phyloP scores from a whole-genome alignment of 345 rosid genomes.

The Lenwebbia sp. region DNA sequence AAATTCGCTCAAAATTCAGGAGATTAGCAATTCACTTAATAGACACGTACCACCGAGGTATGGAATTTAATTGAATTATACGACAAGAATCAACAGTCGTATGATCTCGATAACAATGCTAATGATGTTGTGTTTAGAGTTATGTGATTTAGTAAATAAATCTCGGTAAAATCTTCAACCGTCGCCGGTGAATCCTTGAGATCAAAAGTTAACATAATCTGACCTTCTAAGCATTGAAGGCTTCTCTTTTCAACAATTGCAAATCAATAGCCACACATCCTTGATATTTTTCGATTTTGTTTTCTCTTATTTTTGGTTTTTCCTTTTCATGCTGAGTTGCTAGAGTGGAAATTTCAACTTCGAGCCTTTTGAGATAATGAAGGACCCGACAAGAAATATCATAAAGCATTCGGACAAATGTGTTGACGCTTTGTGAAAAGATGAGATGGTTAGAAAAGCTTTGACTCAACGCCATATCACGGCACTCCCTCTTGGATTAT shows the following conservation, averaged over 20 bases:
- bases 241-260: not conserved
- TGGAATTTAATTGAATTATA: not conserved
- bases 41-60: not conserved
- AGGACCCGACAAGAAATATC: not conserved
- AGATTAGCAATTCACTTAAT: not conserved
- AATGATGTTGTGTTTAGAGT: not conserved
- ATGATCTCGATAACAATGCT: not conserved
- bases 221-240: not conserved
- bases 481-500: not conserved
- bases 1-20: not conserved
- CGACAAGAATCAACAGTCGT: not conserved
- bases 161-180: not conserved
- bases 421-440: not conserved
- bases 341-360: not conserved
- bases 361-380: not conserved
- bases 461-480: not conserved
- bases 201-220: not conserved
- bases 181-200: not conserved
- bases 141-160: not conserved
- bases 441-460: not conserved
- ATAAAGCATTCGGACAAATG: not conserved
- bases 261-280: not conserved
- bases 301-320: not conserved
- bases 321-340: not conserved
- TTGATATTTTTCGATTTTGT: not conserved